phyloP scores from a whole-genome alignment of 495 filamentous ascomycete species.

The Aspergillus diversus region DNA sequence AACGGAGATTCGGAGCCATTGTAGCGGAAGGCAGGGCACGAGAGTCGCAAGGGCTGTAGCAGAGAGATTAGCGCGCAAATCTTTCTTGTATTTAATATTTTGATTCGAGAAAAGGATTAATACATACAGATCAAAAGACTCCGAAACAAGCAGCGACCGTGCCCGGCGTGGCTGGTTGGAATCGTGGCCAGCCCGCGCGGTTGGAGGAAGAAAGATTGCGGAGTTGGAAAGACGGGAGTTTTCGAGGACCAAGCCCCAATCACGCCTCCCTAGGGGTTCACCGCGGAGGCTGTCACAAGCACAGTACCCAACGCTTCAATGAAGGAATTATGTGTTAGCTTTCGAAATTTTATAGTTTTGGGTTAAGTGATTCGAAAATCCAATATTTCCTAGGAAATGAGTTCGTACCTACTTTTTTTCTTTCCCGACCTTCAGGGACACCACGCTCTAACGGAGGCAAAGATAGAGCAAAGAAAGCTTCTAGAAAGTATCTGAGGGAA shows the following conservation, averaged over 20 bases:
- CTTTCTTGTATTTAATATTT: background rate
- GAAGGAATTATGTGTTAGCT: constrained; percentile 4
- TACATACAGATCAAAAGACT: constrained; percentile 30
- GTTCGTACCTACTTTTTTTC: constrained; percentile 15
- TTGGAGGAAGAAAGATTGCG: constrained; percentile 35
- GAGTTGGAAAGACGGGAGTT: constrained; percentile 31
- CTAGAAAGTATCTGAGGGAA: no score
- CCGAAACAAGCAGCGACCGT: constrained; percentile 32
- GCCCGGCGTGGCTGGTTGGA: constrained; percentile 37
- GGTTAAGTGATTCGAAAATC: constrained; percentile 1
- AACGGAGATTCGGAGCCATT: constrained; percentile 41
- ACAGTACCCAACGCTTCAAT: constrained; percentile 14
- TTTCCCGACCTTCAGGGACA: background rate
- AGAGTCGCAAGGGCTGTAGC: constrained; percentile 25
- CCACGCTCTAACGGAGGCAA: no score
- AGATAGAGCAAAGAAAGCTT: no score
- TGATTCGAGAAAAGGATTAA: constrained; percentile 1
- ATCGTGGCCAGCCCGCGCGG: constrained; percentile 42
- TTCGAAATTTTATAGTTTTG: background rate
- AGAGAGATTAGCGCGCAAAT: background rate
- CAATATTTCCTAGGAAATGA: background rate
- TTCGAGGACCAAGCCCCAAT: constrained; percentile 33
- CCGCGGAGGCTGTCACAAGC: constrained; percentile 29
- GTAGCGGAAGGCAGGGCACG: constrained; percentile 26
- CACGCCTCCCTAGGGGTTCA: constrained; percentile 31